These are phyloP conservation scores for Mycena amicta DNA, from an alignment of 768 basidiomycete genomes.

Conservation along the genomic window DNA sequence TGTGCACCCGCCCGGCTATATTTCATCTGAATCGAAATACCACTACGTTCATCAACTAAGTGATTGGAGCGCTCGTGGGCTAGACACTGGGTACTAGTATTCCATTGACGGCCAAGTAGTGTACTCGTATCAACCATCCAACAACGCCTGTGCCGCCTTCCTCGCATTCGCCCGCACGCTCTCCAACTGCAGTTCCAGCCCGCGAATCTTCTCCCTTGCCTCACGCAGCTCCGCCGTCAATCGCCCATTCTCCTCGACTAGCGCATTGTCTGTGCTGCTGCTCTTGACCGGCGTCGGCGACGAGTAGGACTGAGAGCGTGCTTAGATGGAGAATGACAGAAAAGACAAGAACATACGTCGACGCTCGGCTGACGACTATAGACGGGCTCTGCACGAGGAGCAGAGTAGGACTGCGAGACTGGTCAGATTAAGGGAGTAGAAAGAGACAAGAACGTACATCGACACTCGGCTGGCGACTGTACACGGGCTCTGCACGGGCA, in stretches of 20 bases:
- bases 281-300: neutral
- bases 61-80: too few relatives aligned
- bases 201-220: conserved; percentile 78
- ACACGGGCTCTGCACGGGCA: conserved; percentile 16
- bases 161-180: conserved; percentile 71
- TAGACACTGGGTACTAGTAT: too few relatives aligned
- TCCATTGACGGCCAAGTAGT: too few relatives aligned
- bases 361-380: conserved; percentile 22
- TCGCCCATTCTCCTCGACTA: conserved; percentile 61
- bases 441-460: conserved; percentile 32
- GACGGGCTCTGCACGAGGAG: conserved; percentile 14
- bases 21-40: too few relatives aligned
- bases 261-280: conserved; percentile 15
- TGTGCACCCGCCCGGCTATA: too few relatives aligned
- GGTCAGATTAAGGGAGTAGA: too few relatives aligned
- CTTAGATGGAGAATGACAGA: conserved; percentile 5
- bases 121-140: conserved; percentile 27
- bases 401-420: conserved; percentile 4
- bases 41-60: too few relatives aligned
- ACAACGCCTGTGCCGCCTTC: conserved; percentile 70
- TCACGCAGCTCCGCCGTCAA: conserved; percentile 73
- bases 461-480: conserved; percentile 22
- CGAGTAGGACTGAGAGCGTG: conserved; percentile 1
- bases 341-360: conserved; percentile 32
- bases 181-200: conserved; percentile 83